A percentile compares a stretch with the other conserved stretches of the same genome.
Conservation (phyloP, 1,139 yeast genomes). For the Magnusiomyces fungicola region DNA sequence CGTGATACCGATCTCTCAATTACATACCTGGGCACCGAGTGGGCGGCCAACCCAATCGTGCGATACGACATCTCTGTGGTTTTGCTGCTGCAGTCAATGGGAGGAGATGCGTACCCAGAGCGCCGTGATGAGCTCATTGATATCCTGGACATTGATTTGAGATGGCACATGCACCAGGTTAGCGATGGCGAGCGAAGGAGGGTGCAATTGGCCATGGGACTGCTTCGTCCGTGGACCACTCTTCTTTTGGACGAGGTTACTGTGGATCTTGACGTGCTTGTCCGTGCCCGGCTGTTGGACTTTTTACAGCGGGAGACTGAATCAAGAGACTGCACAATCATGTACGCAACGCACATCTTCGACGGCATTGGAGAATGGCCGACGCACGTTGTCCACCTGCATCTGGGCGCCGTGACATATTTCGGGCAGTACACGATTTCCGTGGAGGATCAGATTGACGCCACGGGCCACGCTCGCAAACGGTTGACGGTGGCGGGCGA, state of each 20-base stretch:
- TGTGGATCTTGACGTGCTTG: constrained; percentile 90
- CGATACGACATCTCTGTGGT: constrained; percentile 85
- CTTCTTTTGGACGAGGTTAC: constrained; percentile 89
- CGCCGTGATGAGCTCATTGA: constrained; percentile 69
- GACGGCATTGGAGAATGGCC: constrained; percentile 94
- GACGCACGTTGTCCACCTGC: constrained; percentile 71
- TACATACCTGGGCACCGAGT: constrained; percentile 94
- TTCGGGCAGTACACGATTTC: constrained; percentile 17
- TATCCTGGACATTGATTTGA: constrained; percentile 73
- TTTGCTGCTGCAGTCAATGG: constrained; percentile 69
- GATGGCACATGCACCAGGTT: constrained; percentile 87
- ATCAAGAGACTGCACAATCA: constrained; percentile 51
- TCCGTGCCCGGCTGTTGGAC: constrained; percentile 62
- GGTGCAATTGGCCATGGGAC: constrained; percentile 90
- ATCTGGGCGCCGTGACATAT: constrained; percentile 48
- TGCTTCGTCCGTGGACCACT: constrained; percentile 82
- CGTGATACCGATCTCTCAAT: constrained; percentile 53
- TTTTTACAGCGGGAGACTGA: constrained; percentile 68
- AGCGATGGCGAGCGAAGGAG: constrained; percentile 94
- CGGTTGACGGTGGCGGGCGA: neutral
- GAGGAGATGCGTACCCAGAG: constrained; percentile 66
- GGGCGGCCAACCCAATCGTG: constrained; percentile 91
- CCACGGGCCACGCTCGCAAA: neutral
- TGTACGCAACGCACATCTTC: constrained; percentile 94
- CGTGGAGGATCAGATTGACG: neutral